Evolutionary conservation across 768 basidiomycete species (phyloP).

Genomic region (Panus rudis): DNA sequence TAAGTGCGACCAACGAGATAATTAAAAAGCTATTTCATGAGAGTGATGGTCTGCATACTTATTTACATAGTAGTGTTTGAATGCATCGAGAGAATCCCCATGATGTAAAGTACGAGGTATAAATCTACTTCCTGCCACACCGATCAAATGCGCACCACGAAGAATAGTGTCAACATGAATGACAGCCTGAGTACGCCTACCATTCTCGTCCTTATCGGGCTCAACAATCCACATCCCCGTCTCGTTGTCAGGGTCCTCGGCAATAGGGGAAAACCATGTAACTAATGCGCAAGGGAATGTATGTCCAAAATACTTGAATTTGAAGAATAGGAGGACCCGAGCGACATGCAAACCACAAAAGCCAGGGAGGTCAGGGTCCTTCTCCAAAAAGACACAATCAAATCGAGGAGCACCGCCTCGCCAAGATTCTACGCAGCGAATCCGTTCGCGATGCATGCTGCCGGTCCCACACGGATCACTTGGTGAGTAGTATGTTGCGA

Average conservation of each 20-base stretch:
- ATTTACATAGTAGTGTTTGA: slow-evolving; percentile 7
- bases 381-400: slow-evolving; percentile 22
- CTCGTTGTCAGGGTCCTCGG: slow-evolving; percentile 13
- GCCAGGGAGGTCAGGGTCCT: slow-evolving; percentile 3
- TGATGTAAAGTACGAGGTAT: background rate
- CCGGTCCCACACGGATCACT: slow-evolving; percentile 19
- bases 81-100: slow-evolving; percentile 6
- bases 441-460: slow-evolving; percentile 20
- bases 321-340: slow-evolving; percentile 17
- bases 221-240: slow-evolving; percentile 22
- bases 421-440: slow-evolving; percentile 17
- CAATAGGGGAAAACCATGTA: slow-evolving; percentile 15
- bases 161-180: slow-evolving; percentile 25
- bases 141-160: slow-evolving; percentile 23
- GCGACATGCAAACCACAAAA: slow-evolving; percentile 18
- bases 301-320: slow-evolving; percentile 11
- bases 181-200: slow-evolving; percentile 4
- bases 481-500: slow-evolving; percentile 16
- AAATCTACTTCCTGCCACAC: background rate
- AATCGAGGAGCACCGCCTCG: background rate
- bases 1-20: too few relatives aligned
- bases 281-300: slow-evolving; percentile 19
- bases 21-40: slow-evolving; percentile 8
- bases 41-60: slow-evolving; percentile 8
- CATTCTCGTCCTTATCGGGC: background rate